Evolutionary conservation across 1,139 yeast genomes (phyloP), one percentile per base, ranked within the genome.

Genomic region (Hansenula lynferdii): DNA sequence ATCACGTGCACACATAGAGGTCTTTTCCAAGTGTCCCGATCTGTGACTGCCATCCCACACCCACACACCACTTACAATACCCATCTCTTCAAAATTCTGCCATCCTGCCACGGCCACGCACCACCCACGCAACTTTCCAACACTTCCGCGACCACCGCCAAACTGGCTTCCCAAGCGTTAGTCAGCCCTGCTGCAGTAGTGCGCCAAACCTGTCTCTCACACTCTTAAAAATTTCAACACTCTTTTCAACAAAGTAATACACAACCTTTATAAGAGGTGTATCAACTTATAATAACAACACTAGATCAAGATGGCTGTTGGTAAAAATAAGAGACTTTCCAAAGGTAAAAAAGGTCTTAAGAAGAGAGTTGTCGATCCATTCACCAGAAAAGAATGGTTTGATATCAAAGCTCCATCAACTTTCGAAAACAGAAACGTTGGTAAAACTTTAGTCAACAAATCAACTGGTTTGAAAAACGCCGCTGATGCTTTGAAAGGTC

Each of bases 341-440:
- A 85, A 85, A 78, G 95, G 95, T 71, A 85, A 85, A 87, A 86
- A 85, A 75, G 95, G 95, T 65, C 71, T 84, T 71, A 86, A 86
- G 94, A 86, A 85, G 90, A 85, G 80, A 82, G 87, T 81, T 67
- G 90, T 85, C 58, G 95, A 85, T 79, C 95, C 95, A 65, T 85
- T 85, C 86, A 75, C 92, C 80, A 84, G 85, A 70, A 86, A 86
- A 77, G 95, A 85, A 64, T 85, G 96, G 96, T 86, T 75, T 71
- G 90, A 82, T 70, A 83, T 86, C 75, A 85, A 86, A 78, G 96
- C 96, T 56, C 96, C 96, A 64, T 80, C 95, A 64, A 85, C 95
- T 61, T 86, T 85, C 62, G 95, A 85, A 71, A 83, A 83, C 83
- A 84, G 95, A 72, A 83, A 84, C 64, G 95, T 85, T 63, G 96